These are phyloP conservation scores for Xylariaceae sp. DNA, from an alignment of 2,329 filamentous ascomycete genomes.

Conservation along the genomic window DNA sequence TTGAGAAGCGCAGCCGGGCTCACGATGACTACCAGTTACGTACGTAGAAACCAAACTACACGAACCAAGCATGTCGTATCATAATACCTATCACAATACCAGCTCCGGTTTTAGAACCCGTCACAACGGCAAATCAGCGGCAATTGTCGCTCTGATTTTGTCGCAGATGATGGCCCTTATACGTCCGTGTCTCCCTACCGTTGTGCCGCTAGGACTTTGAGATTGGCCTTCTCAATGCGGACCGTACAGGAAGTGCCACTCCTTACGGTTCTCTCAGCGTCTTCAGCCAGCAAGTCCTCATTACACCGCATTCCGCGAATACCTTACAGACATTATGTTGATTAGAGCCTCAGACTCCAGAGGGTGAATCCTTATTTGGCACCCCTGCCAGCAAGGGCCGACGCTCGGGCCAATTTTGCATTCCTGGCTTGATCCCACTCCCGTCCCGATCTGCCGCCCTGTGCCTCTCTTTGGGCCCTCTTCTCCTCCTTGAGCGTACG, in stretches of 20 bases:
- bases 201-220: no score
- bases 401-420: constrained; percentile 48
- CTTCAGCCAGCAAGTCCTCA: not conserved
- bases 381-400: constrained; percentile 51
- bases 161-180: no score
- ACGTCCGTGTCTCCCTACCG: no score
- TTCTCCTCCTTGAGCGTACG: constrained; percentile 63
- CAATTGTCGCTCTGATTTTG: no score
- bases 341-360: not conserved
- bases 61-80: no score
- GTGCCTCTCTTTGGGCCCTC: constrained; percentile 51
- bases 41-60: no score
- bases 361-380: constrained; percentile 38
- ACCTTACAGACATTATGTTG: not conserved
- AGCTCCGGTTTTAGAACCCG: no score
- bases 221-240: no score
- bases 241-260: not conserved
- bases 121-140: no score
- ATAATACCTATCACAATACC: no score
- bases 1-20: no score
- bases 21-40: no score
- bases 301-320: not conserved
- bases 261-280: not conserved
- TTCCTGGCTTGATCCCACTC: constrained; percentile 56
- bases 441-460: constrained; percentile 45